Conservation (phyloP, 2,329 filamentous ascomycete genomes). For the Cytospora chrysosperma region DNA sequence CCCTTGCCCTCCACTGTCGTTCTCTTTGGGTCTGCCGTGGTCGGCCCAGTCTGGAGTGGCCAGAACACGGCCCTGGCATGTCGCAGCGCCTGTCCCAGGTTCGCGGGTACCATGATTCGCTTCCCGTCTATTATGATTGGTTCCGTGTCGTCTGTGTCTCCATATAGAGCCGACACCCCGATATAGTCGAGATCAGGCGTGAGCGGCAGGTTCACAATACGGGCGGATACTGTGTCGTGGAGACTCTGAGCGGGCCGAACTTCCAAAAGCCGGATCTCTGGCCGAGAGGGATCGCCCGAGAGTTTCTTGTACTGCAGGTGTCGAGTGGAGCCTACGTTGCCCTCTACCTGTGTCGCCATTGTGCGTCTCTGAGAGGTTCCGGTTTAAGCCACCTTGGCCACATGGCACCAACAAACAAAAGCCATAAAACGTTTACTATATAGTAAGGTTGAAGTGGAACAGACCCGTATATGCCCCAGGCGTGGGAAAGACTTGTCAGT, state of each 20-base stretch:
- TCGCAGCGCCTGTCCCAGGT: conserved; percentile 10
- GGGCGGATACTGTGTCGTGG: conserved; percentile 15
- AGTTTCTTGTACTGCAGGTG: conserved; percentile 20
- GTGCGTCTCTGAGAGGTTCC: background rate
- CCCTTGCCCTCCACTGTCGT: background rate
- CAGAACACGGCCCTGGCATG: conserved; percentile 17
- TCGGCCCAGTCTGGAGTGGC: background rate
- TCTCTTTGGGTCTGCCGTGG: background rate
- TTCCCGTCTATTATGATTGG: conserved; percentile 12
- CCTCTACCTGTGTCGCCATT: conserved; percentile 8
- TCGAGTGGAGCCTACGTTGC: conserved; percentile 6
- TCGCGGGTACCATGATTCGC: conserved; percentile 7
- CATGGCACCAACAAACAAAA: background rate
- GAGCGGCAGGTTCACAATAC: conserved; percentile 14
- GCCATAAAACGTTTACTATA: background rate
- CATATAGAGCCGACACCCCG: conserved; percentile 16
- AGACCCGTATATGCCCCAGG: background rate
- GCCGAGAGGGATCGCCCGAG: background rate
- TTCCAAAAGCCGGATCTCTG: conserved; percentile 21
- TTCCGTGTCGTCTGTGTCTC: conserved; percentile 14
- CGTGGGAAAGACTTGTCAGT: background rate
- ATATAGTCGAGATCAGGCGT: conserved; percentile 15
- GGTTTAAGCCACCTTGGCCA: no score
- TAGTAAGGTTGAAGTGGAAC: background rate
- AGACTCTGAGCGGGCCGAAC: conserved; percentile 16